Conservation (phyloP, 1,139 yeast genomes). For the Pichia sp. region DNA sequence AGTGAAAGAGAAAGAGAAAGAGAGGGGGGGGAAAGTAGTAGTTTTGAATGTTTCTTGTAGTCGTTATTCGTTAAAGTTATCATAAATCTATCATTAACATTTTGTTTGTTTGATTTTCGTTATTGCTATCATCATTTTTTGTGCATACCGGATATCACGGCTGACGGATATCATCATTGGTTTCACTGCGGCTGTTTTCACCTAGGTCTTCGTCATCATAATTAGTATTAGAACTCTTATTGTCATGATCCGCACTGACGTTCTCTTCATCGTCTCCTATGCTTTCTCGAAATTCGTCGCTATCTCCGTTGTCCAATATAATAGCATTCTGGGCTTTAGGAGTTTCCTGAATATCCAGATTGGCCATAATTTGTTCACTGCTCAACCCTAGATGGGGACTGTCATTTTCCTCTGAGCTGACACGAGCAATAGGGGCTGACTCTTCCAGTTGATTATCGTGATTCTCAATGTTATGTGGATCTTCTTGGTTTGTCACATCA, state of each 20-base stretch:
- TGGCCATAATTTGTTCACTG: conserved; percentile 14
- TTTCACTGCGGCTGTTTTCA: conserved; percentile 9
- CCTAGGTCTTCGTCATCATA: conserved; percentile 18
- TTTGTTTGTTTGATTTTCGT: neutral
- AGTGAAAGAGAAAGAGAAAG: neutral
- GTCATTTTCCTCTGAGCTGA: neutral
- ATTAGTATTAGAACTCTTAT: neutral
- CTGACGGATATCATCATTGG: neutral
- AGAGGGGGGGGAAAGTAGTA: neutral
- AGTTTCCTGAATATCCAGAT: conserved; percentile 16
- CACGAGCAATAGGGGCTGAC: neutral
- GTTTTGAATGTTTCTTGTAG: neutral
- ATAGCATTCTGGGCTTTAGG: conserved; percentile 27
- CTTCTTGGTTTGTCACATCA: conserved; percentile 14
- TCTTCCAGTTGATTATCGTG: neutral
- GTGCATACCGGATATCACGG: neutral
- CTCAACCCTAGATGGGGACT: conserved; percentile 12
- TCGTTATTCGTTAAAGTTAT: conserved; percentile 4
- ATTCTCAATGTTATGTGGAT: conserved; percentile 16
- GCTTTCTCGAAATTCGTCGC: conserved; percentile 18
- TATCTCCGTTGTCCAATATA: conserved; percentile 33
- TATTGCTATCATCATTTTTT: neutral
- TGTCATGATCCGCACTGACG: conserved; percentile 17
- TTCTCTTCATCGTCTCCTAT: conserved; percentile 12
- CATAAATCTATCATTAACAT: conserved; percentile 1